Evolutionary conservation across 371 early-diverging fungal genomes (phyloP), one percentile per base, ranked within the genome.

Genomic region (Saksenaea oblongispora): DNA sequence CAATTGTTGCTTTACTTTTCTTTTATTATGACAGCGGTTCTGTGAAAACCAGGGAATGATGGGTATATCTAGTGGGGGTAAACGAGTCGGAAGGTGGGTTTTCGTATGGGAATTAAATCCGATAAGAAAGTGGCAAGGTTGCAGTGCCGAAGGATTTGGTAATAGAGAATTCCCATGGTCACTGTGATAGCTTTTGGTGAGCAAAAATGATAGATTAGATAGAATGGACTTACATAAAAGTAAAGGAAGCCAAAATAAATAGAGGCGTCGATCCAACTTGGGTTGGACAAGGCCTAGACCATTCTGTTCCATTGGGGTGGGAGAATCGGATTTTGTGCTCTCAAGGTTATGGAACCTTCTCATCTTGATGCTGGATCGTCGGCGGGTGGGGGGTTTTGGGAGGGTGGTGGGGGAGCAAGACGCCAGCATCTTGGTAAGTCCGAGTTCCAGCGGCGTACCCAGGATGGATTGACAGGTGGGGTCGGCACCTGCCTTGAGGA

Each of bases 401-500:
- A 31, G 18, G 18, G 15, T 28, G 22, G 31, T 18, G 26, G 22
- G 51, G 17, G 22, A 44, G 28, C n/a, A 4, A 15, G 31, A 24
- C 13, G 54, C 31, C 34, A 37, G 51, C 27, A 54, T 28, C 9
- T 14, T 34, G 31, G 51, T n/a, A 17, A 34, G 61, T 8, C 51
- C 34, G 14, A 61, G 35, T 31, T 61, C 61, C 10, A 61, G 42
- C 28, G 58, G 31, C 34, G 18, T 41, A 9, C 60, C 60, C n/a
- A 64, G 3, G 54, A 22, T 27, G 53, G 35, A 59, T 14, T 17
- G 18, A 15, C 17, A 22, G 8, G 17, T 1, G 34, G 92, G 80
- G 26, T 91, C 86, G 1, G 91, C 90, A 14, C 95, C 95, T 37
- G 84, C 82, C 51, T 76, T 64, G 34, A 94, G 75, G 24, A 88